phyloP scores from a whole-genome alignment of 345 rosid genomes.

The Carallia pectinifolia region DNA sequence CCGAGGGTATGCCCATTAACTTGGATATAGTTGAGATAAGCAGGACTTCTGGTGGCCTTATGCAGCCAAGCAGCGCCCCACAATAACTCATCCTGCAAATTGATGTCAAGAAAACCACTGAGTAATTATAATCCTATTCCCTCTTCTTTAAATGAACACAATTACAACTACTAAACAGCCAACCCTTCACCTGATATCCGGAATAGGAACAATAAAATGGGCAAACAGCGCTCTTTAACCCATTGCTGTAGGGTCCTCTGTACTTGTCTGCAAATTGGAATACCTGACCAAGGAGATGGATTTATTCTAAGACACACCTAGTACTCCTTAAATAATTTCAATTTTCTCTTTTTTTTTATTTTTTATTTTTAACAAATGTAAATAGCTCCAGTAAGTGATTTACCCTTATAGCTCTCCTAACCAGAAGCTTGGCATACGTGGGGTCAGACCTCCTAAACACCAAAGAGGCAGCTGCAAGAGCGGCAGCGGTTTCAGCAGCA shows the following conservation, averaged over 20 bases:
- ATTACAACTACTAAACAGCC: not conserved
- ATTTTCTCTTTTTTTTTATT: too few relatives aligned
- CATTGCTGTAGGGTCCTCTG: constrained; percentile 57
- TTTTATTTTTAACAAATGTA: too few relatives aligned
- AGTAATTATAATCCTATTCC: not conserved
- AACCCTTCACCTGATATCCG: constrained; percentile 47
- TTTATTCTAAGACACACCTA: not conserved
- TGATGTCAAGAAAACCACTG: not conserved
- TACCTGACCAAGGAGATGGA: constrained; percentile 32
- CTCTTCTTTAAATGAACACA: not conserved
- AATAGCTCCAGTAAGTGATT: not conserved
- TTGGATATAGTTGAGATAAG: constrained; percentile 31
- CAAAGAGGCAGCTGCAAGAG: constrained; percentile 36
- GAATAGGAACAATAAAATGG: constrained; percentile 57
- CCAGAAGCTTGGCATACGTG: constrained; percentile 25
- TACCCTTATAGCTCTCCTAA: constrained; percentile 32
- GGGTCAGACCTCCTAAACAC: constrained; percentile 32
- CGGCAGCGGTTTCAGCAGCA: constrained; percentile 42
- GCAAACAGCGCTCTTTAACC: constrained; percentile 44
- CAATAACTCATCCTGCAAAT: constrained; percentile 30
- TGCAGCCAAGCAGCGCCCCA: constrained; percentile 41
- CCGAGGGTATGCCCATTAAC: constrained; percentile 29
- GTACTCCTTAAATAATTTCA: not conserved
- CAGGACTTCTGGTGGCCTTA: constrained; percentile 30
- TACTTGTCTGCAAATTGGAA: constrained; percentile 57